Evolutionary conservation across 139 green algal species (phyloP).

Genomic region (Micractinium sp.): DNA sequence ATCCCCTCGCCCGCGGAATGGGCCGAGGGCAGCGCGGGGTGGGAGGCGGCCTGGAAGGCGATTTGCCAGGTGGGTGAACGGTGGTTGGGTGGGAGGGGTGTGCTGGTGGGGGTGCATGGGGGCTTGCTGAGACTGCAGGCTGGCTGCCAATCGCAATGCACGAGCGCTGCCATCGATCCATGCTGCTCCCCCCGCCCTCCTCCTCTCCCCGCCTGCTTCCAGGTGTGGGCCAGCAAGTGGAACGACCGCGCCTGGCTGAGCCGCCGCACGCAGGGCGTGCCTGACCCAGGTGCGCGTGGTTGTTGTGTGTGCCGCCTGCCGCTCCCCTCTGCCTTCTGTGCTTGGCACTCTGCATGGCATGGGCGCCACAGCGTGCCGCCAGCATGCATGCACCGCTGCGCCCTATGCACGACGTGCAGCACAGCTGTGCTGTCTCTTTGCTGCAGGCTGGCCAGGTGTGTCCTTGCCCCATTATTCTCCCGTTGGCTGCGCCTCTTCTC

Average conservation of each 20-base stretch:
- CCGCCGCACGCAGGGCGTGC: slow-evolving; percentile 62
- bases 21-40: slow-evolving; percentile 28
- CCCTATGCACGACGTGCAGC: background rate
- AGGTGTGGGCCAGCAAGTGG: slow-evolving; percentile 91
- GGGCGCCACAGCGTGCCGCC: too few species aligned
- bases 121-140: too few species aligned
- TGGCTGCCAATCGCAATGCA: too few species aligned
- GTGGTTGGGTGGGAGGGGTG: background rate
- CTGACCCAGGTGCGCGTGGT: slow-evolving; percentile 51
- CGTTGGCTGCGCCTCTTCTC: background rate
- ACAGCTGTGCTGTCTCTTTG: background rate
- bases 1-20: slow-evolving; percentile 15
- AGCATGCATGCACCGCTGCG: background rate
- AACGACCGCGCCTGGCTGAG: slow-evolving; percentile 82
- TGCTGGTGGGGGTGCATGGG: background rate
- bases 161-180: background rate
- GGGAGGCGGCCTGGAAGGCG: slow-evolving; percentile 69
- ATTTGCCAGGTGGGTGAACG: slow-evolving; percentile 59
- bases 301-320: background rate
- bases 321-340: background rate
- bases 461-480: background rate
- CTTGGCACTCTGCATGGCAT: background rate
- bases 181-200: background rate
- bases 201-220: background rate
- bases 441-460: background rate